phyloP scores from a whole-genome alignment of 371 early-diverging fungal species.

The Basidiobolus heterosporus region DNA sequence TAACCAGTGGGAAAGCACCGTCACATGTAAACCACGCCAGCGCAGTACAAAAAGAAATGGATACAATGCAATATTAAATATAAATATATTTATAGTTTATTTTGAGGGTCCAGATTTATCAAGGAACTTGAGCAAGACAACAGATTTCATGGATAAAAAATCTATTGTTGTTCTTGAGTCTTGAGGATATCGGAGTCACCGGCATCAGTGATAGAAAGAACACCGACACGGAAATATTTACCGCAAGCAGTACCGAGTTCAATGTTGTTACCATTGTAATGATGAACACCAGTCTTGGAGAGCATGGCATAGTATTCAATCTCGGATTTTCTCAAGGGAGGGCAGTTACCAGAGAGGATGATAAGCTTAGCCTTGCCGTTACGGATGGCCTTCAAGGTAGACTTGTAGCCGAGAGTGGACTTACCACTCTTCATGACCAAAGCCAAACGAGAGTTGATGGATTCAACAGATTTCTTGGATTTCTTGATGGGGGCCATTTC shows the following conservation, averaged over 20 bases:
- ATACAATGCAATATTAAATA: too few species aligned
- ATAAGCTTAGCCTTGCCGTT: conserved; percentile 85
- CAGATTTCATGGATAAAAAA: too few species aligned
- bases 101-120: too few species aligned
- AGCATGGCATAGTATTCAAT: conserved; percentile 99
- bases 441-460: conserved; percentile 93
- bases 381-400: conserved; percentile 91
- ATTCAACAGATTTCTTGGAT: conserved; percentile 67
- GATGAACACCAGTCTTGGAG: conserved; percentile 97
- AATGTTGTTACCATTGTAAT: conserved; percentile 96
- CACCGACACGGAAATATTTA: conserved; percentile 95
- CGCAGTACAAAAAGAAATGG: too few species aligned
- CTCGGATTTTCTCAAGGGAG: conserved; percentile 96
- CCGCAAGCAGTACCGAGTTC: conserved; percentile 98
- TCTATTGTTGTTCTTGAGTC: conserved; percentile 2
- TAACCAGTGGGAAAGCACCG: too few species aligned
- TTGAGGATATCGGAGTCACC: conserved; percentile 57
- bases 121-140: too few species aligned
- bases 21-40: too few species aligned
- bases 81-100: too few species aligned
- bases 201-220: conserved; percentile 90
- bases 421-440: conserved; percentile 98
- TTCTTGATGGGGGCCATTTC: conserved; percentile 36
- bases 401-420: conserved; percentile 93
- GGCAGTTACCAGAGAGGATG: conserved; percentile 96